Conservation (phyloP, 805 yeast genomes). For the Barnettozyma sucrosica region DNA sequence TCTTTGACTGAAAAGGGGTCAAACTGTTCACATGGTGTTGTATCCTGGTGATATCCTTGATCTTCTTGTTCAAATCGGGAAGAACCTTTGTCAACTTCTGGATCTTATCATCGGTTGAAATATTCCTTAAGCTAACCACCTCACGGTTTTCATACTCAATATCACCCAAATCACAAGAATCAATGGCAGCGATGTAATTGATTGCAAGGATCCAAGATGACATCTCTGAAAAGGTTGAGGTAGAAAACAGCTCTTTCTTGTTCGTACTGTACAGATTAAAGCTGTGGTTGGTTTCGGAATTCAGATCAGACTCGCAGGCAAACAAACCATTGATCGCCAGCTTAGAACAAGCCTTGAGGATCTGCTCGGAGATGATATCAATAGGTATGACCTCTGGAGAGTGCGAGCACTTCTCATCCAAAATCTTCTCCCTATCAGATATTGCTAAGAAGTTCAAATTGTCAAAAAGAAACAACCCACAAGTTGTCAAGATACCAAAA, state of each 20-base stretch:
- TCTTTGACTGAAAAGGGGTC: constrained; percentile 50
- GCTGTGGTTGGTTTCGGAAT: constrained; percentile 15
- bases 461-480: constrained; percentile 44
- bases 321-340: constrained; percentile 35
- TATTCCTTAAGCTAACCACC: constrained; percentile 22
- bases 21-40: constrained; percentile 37
- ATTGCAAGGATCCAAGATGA: constrained; percentile 55
- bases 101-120: constrained; percentile 29
- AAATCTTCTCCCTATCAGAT: constrained; percentile 25
- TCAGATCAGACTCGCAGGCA: constrained; percentile 27
- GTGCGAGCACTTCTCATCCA: constrained; percentile 16
- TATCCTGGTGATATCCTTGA: constrained; percentile 32
- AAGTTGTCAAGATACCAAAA: constrained; percentile 43
- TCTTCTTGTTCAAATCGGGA: constrained; percentile 29
- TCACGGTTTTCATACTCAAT: constrained; percentile 17
- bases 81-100: constrained; percentile 31
- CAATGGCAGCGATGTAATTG: constrained; percentile 46
- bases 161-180: constrained; percentile 29
- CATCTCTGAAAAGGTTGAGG: constrained; percentile 40
- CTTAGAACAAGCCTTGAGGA: constrained; percentile 28
- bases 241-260: constrained; percentile 36
- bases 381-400: constrained; percentile 28
- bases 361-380: constrained; percentile 23
- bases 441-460: constrained; percentile 28
- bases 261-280: constrained; percentile 38